Evolutionary conservation across 2,329 filamentous ascomycete species (phyloP), one percentile per base, ranked within the genome.

Genomic region (Beauveria medogensis): DNA sequence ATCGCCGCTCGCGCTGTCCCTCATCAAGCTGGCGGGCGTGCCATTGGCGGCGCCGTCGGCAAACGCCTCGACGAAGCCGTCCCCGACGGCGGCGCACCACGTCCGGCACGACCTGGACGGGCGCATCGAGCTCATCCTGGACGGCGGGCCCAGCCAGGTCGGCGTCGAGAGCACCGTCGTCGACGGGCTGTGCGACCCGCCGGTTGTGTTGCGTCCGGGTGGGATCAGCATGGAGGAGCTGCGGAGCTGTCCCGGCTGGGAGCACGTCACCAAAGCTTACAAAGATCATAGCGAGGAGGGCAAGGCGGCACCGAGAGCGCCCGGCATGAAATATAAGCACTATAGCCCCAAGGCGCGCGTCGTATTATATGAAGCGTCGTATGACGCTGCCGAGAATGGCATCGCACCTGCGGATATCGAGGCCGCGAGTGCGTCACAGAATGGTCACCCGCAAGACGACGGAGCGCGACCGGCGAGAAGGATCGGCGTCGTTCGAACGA

Each of bases 301-400:
- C 5, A 84, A 82, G 55, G 77, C 72, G 1, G 81, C 82, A 10
- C 94, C 94, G 0, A 82, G 91, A 61, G 94, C 94, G 1, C 94
- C 94, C 0, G 94, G 94, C 1, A 99, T 99, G 94, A 99, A 99
- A 75, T 99, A 99, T 72, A 91, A 94, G 71, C 94, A 99, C 72
- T 99, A 99, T 70, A 96, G 92, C 48, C 94, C 94, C 1, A 90
- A 87, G 72, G 95, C 94, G 1, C 85, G 82, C 51, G 92, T 99
- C 2, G 78, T 96, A 16, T 78, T 97, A 2, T 96, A 92, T 70
- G 91, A 96, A 71, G 75, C 82, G 28, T 73, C 69, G 43, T 76
- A 70, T 71, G 64, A 63, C 14, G 66, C 63, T 12, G 72, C 74
- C 24, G 65, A 66, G 48, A 69, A 69, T 10, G 77, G 77, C 8